A percentile compares a stretch with the other conserved stretches of the same genome.
Evolutionary conservation across 2,329 filamentous ascomycete species (phyloP).

Genomic region (Leptographium wingfieldii): DNA sequence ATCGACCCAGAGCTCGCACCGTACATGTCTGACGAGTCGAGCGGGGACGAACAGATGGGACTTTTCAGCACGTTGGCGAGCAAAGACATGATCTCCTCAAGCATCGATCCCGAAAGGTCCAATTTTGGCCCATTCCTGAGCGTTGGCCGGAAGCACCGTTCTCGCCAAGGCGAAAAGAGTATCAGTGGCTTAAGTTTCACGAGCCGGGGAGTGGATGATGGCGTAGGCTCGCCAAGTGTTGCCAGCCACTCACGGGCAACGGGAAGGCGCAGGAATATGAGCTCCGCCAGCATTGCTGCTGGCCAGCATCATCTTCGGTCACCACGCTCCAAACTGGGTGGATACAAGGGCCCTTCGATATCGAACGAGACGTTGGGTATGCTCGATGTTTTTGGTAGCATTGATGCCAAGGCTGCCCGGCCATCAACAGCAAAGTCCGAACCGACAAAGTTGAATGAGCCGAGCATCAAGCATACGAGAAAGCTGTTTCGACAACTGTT

Average conservation of each 20-base stretch:
- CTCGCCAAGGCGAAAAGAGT: conserved; percentile 60
- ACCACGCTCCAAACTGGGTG: conserved; percentile 49
- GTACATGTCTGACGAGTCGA: conserved; percentile 93
- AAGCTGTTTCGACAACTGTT: conserved; percentile 75
- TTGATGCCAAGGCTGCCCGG: conserved; percentile 25
- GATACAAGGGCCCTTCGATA: conserved; percentile 41
- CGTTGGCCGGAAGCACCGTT: conserved; percentile 61
- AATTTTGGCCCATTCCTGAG: conserved; percentile 62
- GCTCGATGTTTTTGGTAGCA: not conserved
- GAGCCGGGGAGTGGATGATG: conserved; percentile 58
- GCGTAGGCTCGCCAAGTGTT: conserved; percentile 38
- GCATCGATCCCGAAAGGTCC: conserved; percentile 60
- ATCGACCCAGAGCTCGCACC: conserved; percentile 93
- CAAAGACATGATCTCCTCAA: conserved; percentile 49
- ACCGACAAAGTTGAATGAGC: conserved; percentile 72
- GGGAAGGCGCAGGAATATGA: conserved; percentile 66
- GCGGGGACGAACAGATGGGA: conserved; percentile 81
- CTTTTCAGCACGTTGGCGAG: conserved; percentile 67
- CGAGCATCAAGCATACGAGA: conserved; percentile 78
- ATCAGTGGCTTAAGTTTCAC: conserved; percentile 57
- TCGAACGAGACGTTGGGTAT: conserved; percentile 39
- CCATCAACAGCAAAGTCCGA: conserved; percentile 39
- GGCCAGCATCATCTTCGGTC: conserved; percentile 56
- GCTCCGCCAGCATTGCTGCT: conserved; percentile 55
- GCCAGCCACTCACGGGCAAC: conserved; percentile 45